A percentile compares a stretch with the other conserved stretches of the same genome.
Conservation (phyloP, 768 basidiomycete species). For the Phylloporus sp. region DNA sequence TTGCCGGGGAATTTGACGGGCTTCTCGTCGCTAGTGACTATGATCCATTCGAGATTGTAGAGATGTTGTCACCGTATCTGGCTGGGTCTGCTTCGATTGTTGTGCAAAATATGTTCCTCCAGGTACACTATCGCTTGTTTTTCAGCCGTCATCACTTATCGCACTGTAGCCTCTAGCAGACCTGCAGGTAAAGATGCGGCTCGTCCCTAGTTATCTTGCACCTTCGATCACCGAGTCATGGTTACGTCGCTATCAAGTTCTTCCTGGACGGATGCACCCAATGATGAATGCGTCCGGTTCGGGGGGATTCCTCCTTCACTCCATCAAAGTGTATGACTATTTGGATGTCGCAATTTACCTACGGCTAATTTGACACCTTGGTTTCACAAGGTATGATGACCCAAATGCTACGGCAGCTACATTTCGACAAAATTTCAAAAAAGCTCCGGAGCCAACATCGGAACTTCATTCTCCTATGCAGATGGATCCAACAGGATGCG, state of each 20-base stretch:
- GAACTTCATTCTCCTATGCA: constrained; percentile 12
- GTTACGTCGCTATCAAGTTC: constrained; percentile 86
- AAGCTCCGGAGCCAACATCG: constrained; percentile 9
- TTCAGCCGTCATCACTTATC: constrained; percentile 5
- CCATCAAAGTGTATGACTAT: constrained; percentile 71
- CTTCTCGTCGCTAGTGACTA: constrained; percentile 80
- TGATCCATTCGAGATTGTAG: constrained; percentile 76
- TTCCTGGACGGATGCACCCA: constrained; percentile 97
- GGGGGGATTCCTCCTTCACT: constrained; percentile 82
- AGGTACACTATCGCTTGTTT: constrained; percentile 40
- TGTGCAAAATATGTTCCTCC: constrained; percentile 76
- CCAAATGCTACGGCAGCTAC: constrained; percentile 53
- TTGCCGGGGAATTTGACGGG: constrained; percentile 87
- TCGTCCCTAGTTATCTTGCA: constrained; percentile 62
- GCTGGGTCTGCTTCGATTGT: constrained; percentile 84
- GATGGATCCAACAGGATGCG: constrained; percentile 11
- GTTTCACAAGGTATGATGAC: constrained; percentile 52
- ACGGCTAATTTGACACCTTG: neutral
- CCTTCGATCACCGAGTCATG: constrained; percentile 82
- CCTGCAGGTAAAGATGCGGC: constrained; percentile 65
- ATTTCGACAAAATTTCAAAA: constrained; percentile 38
- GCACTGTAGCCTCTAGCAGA: constrained; percentile 62
- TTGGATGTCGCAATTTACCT: neutral
- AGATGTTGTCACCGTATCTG: constrained; percentile 68
- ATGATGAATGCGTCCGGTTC: constrained; percentile 87